Evolutionary conservation across 2,329 filamentous ascomycete species (phyloP).

Genomic region (Ophiostoma quercus): DNA sequence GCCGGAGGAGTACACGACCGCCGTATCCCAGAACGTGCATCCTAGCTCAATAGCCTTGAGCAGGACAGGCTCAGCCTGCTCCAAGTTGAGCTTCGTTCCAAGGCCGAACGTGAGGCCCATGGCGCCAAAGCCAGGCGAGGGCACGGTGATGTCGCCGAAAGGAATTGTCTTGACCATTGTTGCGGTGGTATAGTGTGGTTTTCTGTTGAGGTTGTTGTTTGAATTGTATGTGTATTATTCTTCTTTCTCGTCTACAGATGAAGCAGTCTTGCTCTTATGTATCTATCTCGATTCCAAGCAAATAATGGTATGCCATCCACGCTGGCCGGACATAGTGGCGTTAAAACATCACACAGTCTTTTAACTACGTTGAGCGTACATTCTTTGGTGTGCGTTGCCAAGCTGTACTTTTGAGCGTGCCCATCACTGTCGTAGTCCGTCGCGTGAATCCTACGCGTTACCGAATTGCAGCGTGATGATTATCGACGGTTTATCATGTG

Average conservation of each 20-base stretch:
- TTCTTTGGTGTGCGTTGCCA: background rate
- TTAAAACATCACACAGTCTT: background rate
- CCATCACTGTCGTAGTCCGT: background rate
- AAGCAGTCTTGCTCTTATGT: background rate
- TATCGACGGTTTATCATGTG: background rate
- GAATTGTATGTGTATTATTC: background rate
- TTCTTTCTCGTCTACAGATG: background rate
- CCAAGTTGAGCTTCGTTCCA: constrained; percentile 13
- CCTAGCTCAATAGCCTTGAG: constrained; percentile 25
- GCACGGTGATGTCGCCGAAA: constrained; percentile 38
- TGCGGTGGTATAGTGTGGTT: background rate
- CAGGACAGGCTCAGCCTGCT: constrained; percentile 22
- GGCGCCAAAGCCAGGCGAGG: constrained; percentile 44
- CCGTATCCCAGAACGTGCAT: constrained; percentile 25
- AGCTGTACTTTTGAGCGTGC: background rate
- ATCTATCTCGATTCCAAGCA: background rate
- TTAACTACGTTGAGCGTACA: background rate
- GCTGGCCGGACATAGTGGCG: background rate
- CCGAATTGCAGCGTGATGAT: background rate
- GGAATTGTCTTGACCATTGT: constrained; percentile 40
- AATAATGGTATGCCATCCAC: background rate
- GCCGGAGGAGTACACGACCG: constrained; percentile 32
- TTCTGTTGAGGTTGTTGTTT: background rate
- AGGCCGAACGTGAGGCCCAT: constrained; percentile 38
- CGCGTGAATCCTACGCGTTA: background rate